Evolutionary conservation across 306 rosid species (phyloP).

Genomic region (Casuarina glauca): DNA sequence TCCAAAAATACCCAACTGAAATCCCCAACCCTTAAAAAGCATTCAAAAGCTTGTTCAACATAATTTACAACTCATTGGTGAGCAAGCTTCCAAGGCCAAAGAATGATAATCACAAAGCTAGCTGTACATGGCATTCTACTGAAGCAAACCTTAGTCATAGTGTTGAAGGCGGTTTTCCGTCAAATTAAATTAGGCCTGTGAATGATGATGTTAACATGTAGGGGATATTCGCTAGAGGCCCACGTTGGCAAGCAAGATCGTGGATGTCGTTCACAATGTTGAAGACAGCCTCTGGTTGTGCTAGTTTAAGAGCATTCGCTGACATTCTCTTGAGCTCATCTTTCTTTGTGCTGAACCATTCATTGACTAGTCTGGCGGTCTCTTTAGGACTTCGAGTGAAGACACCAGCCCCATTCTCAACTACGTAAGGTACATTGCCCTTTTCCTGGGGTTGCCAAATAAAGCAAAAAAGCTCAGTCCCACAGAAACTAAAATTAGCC

Average conservation of each 20-base stretch:
- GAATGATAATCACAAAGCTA: conserved; percentile 44
- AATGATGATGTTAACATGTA: conserved; percentile 82
- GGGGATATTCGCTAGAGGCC: conserved; percentile 62
- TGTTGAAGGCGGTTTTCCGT: conserved; percentile 6
- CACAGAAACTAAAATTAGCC: conserved; percentile 4
- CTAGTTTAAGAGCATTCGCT: conserved; percentile 77
- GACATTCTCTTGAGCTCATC: conserved; percentile 72
- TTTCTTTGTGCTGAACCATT: conserved; percentile 83
- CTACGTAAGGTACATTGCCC: conserved; percentile 97
- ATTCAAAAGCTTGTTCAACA: conserved; percentile 28
- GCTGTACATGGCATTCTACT: conserved; percentile 60
- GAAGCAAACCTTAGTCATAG: neutral
- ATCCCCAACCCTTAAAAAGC: conserved; percentile 23
- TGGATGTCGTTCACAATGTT: conserved; percentile 87
- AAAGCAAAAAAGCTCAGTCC: conserved; percentile 9
- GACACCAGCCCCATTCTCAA: conserved; percentile 92
- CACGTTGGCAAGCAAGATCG: conserved; percentile 74
- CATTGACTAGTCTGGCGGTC: conserved; percentile 73
- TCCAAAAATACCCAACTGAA: conserved; percentile 13
- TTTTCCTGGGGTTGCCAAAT: conserved; percentile 59
- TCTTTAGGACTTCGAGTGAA: conserved; percentile 89
- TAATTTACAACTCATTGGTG: conserved; percentile 32
- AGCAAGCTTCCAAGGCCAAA: conserved; percentile 40
- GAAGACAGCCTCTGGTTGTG: conserved; percentile 95
- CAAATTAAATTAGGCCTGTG: conserved; percentile 55